Percentiles rank a stretch among this genome's conserved stretches.
phyloP scores from a whole-genome alignment of 75 land plant genomes.

The Sequoia sempervirens region DNA sequence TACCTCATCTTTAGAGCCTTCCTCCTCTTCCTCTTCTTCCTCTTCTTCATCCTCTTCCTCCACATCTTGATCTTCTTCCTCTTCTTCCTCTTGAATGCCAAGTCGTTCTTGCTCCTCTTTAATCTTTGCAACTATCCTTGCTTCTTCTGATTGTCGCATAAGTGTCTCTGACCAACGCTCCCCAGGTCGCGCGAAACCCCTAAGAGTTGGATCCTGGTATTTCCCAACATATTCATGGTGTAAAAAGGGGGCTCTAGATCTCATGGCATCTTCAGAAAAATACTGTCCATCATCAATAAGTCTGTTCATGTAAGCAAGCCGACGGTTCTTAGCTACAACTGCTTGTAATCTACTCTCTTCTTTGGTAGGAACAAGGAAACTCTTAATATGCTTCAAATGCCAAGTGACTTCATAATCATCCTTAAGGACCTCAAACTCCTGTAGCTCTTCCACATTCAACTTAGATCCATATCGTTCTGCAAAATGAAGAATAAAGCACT shows the following conservation, averaged over 20 bases:
- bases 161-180: constrained; percentile 84
- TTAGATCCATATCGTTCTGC: constrained; percentile 47
- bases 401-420: constrained; percentile 82
- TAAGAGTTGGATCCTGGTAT: constrained; percentile 68
- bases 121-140: constrained; percentile 46
- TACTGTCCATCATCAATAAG: constrained; percentile 68
- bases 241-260: constrained; percentile 77
- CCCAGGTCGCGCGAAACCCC: constrained; percentile 72
- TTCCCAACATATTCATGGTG: constrained; percentile 87
- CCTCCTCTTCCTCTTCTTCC: constrained; percentile 37
- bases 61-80: constrained; percentile 21
- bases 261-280: constrained; percentile 93
- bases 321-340: constrained; percentile 63
- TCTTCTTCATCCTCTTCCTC: constrained; percentile 38
- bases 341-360: constrained; percentile 46
- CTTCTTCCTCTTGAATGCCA: constrained; percentile 41
- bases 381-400: constrained; percentile 61
- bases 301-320: constrained; percentile 71
- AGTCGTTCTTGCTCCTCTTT: constrained; percentile 71
- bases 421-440: constrained; percentile 52
- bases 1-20: constrained; percentile 20
- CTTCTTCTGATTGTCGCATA: constrained; percentile 76
- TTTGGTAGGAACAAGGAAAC: constrained; percentile 38
- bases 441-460: constrained; percentile 16
- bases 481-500: constrained; percentile 3